Conservation (phyloP, 179 eudicot species). For the Amaranthus tricolor region DNA sequence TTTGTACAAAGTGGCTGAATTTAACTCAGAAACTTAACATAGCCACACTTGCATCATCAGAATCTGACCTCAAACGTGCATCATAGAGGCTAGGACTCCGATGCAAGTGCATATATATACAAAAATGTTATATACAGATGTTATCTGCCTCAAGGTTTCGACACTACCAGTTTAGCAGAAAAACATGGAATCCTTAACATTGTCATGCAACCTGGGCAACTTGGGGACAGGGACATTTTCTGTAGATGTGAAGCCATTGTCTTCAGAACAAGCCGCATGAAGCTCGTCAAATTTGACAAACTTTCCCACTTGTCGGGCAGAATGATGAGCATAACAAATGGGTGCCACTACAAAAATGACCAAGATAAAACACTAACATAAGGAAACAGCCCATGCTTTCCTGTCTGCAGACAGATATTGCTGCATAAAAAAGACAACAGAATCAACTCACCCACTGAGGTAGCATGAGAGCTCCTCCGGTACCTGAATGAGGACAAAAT, state of each 20-base stretch:
- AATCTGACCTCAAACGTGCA: neutral
- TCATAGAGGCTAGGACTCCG: neutral
- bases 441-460: slow-evolving; percentile 64
- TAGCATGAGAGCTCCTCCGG: slow-evolving; percentile 83
- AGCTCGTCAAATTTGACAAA: slow-evolving; percentile 54
- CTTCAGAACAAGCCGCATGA: slow-evolving; percentile 40
- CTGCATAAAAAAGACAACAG: slow-evolving; percentile 5
- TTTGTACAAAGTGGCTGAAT: slow-evolving; percentile 20
- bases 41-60: slow-evolving; percentile 3
- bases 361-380: neutral
- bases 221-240: slow-evolving; percentile 47
- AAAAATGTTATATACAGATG: slow-evolving; percentile 3
- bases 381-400: slow-evolving; percentile 20
- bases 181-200: slow-evolving; percentile 74
- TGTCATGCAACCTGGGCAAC: slow-evolving; percentile 62
- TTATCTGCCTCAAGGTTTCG: neutral
- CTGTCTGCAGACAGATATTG: slow-evolving; percentile 2
- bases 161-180: slow-evolving; percentile 57
- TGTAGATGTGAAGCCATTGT: slow-evolving; percentile 37
- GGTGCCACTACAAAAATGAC: slow-evolving; percentile 70
- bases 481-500: slow-evolving; percentile 45
- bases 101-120: slow-evolving; percentile 23
- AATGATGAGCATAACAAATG: slow-evolving; percentile 88
- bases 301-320: slow-evolving; percentile 79
- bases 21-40: slow-evolving; percentile 14